Evolutionary conservation across 441 rosid species (phyloP).

Genomic region (Erysimum pusillum): DNA sequence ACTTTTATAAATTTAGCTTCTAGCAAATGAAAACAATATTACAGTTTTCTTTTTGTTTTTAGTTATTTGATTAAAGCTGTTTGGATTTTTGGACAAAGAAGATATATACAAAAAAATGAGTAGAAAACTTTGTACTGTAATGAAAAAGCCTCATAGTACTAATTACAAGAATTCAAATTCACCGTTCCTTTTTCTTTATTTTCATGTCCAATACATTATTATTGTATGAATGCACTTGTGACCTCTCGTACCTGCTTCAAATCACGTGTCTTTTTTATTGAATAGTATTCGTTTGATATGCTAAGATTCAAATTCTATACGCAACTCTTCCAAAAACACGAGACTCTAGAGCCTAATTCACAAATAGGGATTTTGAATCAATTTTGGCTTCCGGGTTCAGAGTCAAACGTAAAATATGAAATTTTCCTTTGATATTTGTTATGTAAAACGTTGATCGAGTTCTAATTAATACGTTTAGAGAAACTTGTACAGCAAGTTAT

Average conservation of each 20-base stretch:
- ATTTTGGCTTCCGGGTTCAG: not conserved
- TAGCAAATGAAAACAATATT: no score
- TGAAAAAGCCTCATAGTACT: not conserved
- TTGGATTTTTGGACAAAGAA: no score
- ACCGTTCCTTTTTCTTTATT: not conserved
- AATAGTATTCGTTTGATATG: not conserved
- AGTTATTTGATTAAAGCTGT: not conserved
- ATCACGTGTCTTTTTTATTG: conserved; percentile 26
- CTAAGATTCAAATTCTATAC: conserved; percentile 15
- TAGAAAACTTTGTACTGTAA: not conserved
- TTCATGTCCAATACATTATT: not conserved
- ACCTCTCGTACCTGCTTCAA: conserved; percentile 14
- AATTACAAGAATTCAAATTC: not conserved
- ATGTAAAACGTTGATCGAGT: not conserved
- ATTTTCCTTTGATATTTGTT: no score
- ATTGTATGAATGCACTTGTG: conserved; percentile 13
- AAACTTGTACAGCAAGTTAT: conserved; percentile 31
- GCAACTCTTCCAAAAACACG: conserved; percentile 15
- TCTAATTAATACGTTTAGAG: conserved; percentile 6
- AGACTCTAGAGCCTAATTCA: not conserved
- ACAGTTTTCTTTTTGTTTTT: no score
- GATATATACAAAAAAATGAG: no score
- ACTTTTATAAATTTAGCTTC: no score
- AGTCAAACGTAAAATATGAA: conserved; percentile 17
- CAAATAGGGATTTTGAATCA: no score